Evolutionary conservation across 441 rosid species (phyloP).

Genomic region (Flueggea neowawraea): DNA sequence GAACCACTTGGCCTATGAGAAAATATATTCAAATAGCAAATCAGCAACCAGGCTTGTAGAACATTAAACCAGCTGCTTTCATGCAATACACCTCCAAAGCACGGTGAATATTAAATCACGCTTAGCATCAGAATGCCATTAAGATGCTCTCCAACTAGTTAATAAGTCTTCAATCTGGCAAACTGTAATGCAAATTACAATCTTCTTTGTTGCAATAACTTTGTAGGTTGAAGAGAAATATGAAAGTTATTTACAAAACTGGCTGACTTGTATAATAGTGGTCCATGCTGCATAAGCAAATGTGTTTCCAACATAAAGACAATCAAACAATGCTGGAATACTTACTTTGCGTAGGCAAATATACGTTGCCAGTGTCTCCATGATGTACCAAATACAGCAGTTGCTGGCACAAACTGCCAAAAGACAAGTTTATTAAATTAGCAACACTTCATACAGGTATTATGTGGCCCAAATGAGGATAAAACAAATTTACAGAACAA

Average conservation of each 20-base stretch:
- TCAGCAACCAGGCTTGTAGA: not conserved
- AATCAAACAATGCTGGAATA: conserved; percentile 8
- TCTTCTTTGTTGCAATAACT: no score
- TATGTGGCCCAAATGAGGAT: not conserved
- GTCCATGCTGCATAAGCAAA: not conserved
- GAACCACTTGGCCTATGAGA: conserved; percentile 37
- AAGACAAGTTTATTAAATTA: conserved; percentile 11
- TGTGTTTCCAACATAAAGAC: conserved; percentile 2
- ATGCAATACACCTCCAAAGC: not conserved
- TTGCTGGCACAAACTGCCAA: conserved; percentile 64
- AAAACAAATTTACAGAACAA: not conserved
- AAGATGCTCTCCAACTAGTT: not conserved
- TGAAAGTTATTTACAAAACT: no score
- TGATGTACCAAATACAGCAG: conserved; percentile 66
- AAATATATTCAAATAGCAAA: conserved; percentile 18
- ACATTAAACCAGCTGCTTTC: not conserved
- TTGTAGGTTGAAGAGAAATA: no score
- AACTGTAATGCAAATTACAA: no score
- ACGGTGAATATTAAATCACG: no score
- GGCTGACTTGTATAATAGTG: not conserved
- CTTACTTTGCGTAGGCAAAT: conserved; percentile 55
- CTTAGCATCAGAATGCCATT: no score
- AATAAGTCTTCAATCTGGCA: no score
- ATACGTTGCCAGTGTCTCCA: conserved; percentile 68
- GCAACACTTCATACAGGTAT: not conserved